Conservation (phyloP, 2,329 filamentous ascomycete genomes). For the Sclerotinia spermophila region DNA sequence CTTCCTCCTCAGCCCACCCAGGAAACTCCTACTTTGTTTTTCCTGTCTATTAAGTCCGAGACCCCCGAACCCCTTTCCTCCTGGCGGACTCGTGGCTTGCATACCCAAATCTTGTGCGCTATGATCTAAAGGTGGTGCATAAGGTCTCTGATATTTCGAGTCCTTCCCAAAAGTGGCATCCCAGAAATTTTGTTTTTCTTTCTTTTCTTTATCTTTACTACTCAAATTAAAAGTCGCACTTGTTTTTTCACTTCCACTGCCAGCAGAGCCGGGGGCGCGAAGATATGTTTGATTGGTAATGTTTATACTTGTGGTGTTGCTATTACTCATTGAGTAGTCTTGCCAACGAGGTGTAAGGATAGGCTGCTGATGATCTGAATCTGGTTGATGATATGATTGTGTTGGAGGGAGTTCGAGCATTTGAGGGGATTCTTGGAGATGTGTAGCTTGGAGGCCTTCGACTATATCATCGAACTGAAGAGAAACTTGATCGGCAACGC, state of each 20-base stretch:
- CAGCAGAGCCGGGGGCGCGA: constrained; percentile 27
- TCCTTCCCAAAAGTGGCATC: constrained; percentile 36
- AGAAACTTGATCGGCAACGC: constrained; percentile 27
- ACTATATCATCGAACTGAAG: constrained; percentile 34
- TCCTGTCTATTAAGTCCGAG: constrained; percentile 29
- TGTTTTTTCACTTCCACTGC: constrained; percentile 26
- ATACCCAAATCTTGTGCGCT: constrained; percentile 16
- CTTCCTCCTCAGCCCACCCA: constrained; percentile 32
- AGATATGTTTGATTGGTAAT: constrained; percentile 5
- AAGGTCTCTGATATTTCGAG: constrained; percentile 28
- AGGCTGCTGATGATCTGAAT: constrained; percentile 7
- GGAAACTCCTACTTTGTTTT: constrained; percentile 32
- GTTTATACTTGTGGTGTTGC: background rate
- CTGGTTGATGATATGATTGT: background rate
- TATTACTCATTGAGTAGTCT: constrained; percentile 13
- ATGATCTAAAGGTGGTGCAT: constrained; percentile 13
- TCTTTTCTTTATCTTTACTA: constrained; percentile 23
- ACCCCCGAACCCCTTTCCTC: constrained; percentile 16
- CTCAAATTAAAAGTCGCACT: background rate
- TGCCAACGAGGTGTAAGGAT: constrained; percentile 26
- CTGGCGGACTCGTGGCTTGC: constrained; percentile 25
- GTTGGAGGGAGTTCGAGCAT: background rate
- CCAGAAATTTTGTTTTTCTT: constrained; percentile 36
- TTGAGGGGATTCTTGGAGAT: constrained; percentile 4
- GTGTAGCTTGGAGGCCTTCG: constrained; percentile 27